These are phyloP conservation scores for Cubamyces sp. DNA, from an alignment of 768 basidiomycete species.

Conservation along the genomic window DNA sequence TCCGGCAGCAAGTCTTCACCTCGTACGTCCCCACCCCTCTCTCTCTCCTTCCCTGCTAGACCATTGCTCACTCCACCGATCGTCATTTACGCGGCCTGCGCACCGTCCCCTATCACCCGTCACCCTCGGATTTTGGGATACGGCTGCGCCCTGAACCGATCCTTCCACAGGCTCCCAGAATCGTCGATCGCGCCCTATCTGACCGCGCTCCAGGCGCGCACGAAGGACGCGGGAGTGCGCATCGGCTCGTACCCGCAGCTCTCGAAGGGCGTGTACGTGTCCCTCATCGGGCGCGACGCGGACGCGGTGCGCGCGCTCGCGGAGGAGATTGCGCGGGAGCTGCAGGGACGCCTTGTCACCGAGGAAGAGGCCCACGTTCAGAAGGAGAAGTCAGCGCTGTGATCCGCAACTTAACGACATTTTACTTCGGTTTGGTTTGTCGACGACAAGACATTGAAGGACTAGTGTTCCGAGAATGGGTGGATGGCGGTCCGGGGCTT, in stretches of 20 bases:
- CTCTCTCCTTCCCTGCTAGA: background rate
- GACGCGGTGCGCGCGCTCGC: slow-evolving; percentile 58
- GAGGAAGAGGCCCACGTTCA: slow-evolving; percentile 58
- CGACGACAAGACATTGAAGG: too few species aligned
- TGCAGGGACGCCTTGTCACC: slow-evolving; percentile 60
- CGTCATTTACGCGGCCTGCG: background rate
- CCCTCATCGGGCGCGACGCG: slow-evolving; percentile 54
- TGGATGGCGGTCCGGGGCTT: too few species aligned
- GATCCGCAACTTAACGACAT: too few species aligned
- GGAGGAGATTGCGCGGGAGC: slow-evolving; percentile 61
- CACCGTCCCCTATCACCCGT: background rate
- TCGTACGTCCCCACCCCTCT: slow-evolving; percentile 49
- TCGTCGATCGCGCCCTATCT: slow-evolving; percentile 89
- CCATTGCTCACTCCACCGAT: background rate
- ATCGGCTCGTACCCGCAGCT: slow-evolving; percentile 79
- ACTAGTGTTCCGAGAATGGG: too few species aligned
- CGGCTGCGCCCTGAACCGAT: too few species aligned
- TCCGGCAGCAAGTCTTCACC: slow-evolving; percentile 84
- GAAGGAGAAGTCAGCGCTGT: slow-evolving; percentile 27
- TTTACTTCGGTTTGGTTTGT: too few species aligned
- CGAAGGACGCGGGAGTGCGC: slow-evolving; percentile 75
- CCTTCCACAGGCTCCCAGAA: slow-evolving; percentile 63
- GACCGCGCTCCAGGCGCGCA: slow-evolving; percentile 72
- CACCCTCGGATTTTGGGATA: too few species aligned
- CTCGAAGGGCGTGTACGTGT: slow-evolving; percentile 63